These are phyloP conservation scores for Acorus calamus DNA, from an alignment of 106 monocot genomes.

Conservation along the genomic window DNA sequence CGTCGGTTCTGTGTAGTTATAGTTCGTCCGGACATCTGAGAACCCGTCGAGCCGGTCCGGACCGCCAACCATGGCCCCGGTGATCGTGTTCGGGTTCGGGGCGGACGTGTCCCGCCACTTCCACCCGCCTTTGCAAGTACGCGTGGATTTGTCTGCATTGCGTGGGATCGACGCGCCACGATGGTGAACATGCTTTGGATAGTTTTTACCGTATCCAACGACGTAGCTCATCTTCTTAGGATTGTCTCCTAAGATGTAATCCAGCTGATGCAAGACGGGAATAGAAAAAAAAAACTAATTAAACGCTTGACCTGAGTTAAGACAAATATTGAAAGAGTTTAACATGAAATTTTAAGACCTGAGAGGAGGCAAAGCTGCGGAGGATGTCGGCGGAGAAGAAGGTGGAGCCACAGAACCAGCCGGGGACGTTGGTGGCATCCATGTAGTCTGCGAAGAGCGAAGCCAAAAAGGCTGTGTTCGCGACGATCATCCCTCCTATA, in stretches of 20 bases:
- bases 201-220: constrained; percentile 57
- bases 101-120: constrained; percentile 43
- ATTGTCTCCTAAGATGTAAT: constrained; percentile 67
- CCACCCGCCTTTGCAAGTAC: constrained; percentile 46
- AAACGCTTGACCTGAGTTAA: no score
- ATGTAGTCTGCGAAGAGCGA: no score
- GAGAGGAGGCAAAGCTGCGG: constrained; percentile 53
- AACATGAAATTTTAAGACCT: constrained; percentile 22
- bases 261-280: constrained; percentile 17
- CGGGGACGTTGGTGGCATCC: no score
- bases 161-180: constrained; percentile 63
- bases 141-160: constrained; percentile 38
- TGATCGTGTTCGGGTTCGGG: constrained; percentile 49
- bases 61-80: constrained; percentile 78
- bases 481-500: no score
- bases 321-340: background rate
- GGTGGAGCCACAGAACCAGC: no score
- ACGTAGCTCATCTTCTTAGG: constrained; percentile 82
- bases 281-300: background rate
- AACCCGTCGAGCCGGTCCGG: constrained; percentile 47
- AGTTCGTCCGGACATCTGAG: constrained; percentile 28
- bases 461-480: no score
- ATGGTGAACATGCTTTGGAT: constrained; percentile 67
- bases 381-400: constrained; percentile 6
- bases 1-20: constrained; percentile 58